These are phyloP conservation scores for Boeremia exigua DNA, from an alignment of 2,329 filamentous ascomycete genomes.

Conservation along the genomic window DNA sequence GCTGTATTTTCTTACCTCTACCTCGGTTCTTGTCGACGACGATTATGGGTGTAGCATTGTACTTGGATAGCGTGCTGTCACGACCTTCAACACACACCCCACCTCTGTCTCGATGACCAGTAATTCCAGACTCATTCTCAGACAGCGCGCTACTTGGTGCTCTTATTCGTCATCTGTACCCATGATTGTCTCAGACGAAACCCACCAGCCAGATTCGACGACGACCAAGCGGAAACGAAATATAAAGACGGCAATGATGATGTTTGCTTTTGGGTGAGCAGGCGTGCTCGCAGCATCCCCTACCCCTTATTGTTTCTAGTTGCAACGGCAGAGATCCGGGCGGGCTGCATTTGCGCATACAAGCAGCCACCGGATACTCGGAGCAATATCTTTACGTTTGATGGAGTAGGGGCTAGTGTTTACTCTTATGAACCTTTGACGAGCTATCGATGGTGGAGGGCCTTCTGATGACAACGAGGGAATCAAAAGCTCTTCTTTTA, in stretches of 20 bases:
- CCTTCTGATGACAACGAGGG: slow-evolving; percentile 45
- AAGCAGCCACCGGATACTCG: slow-evolving; percentile 11
- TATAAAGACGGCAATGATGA: slow-evolving; percentile 37
- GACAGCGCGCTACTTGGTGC: slow-evolving; percentile 6
- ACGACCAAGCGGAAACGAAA: slow-evolving; percentile 40
- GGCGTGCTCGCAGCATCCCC: slow-evolving; percentile 29
- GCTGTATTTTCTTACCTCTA: slow-evolving; percentile 43
- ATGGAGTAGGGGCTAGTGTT: slow-evolving; percentile 31
- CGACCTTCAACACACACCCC: slow-evolving; percentile 13
- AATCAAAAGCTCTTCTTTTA: slow-evolving; percentile 49
- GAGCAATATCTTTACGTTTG: slow-evolving; percentile 11
- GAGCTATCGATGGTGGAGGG: slow-evolving; percentile 29
- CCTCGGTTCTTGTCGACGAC: slow-evolving; percentile 30
- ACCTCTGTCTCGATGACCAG: neutral
- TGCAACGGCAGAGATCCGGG: slow-evolving; percentile 23
- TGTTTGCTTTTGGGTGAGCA: slow-evolving; percentile 28
- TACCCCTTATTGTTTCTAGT: slow-evolving; percentile 34
- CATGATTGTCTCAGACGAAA: neutral
- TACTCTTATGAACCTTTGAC: slow-evolving; percentile 27
- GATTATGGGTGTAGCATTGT: slow-evolving; percentile 19
- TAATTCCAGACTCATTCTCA: neutral
- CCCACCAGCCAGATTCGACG: slow-evolving; percentile 30
- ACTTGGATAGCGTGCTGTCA: slow-evolving; percentile 22
- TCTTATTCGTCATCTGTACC: neutral
- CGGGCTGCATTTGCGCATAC: slow-evolving; percentile 11